These are phyloP conservation scores for Telopea speciosissima DNA, from an alignment of 177 flowering plant genomes.

Conservation along the genomic window DNA sequence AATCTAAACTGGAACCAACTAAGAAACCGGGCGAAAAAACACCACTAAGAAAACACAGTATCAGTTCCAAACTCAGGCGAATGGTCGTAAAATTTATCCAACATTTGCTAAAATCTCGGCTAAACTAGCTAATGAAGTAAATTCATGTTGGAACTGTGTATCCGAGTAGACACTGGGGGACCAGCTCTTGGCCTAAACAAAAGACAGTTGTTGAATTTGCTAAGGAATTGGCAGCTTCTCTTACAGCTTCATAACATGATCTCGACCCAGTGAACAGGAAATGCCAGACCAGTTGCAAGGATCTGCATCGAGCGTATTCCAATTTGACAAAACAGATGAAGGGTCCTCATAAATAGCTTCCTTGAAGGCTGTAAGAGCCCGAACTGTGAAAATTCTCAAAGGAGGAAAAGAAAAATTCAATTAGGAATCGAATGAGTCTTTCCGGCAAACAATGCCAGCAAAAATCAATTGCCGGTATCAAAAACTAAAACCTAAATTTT, in stretches of 20 bases:
- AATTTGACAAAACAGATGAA: slow-evolving; percentile 47
- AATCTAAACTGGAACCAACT: too few relatives aligned
- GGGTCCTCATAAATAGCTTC: slow-evolving; percentile 90
- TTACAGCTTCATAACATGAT: slow-evolving; percentile 71
- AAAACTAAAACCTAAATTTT: not conserved
- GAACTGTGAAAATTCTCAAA: slow-evolving; percentile 42
- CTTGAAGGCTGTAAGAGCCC: slow-evolving; percentile 59
- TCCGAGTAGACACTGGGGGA: not conserved
- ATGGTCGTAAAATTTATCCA: too few relatives aligned
- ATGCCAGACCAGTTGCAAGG: slow-evolving; percentile 84
- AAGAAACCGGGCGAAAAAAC: too few relatives aligned
- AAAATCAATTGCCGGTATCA: not conserved
- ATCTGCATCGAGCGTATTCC: slow-evolving; percentile 68
- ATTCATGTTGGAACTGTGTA: not conserved
- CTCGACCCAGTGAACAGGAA: slow-evolving; percentile 44
- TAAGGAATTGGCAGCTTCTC: slow-evolving; percentile 12
- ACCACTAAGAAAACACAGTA: too few relatives aligned
- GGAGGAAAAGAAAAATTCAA: not conserved
- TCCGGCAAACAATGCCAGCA: not conserved
- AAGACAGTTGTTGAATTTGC: not conserved
- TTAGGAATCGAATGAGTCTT: not conserved
- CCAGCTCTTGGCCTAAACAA: not conserved
- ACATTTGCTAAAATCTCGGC: too few relatives aligned
- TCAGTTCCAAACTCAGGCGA: too few relatives aligned
- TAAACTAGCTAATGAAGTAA: not conserved